A percentile compares a stretch with the other conserved stretches of the same genome.
Conservation (phyloP, 2,329 filamentous ascomycete genomes). For the Hymenoscyphus linearis region DNA sequence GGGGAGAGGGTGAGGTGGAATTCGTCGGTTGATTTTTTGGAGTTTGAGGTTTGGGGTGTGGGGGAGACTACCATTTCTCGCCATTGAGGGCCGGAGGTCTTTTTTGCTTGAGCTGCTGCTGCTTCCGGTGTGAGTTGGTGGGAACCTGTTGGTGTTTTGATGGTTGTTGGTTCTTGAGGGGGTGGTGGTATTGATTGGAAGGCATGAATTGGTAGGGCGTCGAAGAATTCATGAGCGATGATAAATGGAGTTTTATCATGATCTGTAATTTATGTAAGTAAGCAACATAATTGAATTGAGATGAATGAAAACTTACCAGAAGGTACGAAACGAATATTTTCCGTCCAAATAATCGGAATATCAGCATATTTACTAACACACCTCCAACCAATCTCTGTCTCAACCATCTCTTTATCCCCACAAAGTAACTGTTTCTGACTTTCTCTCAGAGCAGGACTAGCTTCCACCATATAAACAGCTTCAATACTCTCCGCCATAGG, state of each 20-base stretch:
- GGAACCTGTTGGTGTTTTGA: slow-evolving; percentile 38
- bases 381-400: slow-evolving; percentile 68
- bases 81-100: slow-evolving; percentile 56
- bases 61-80: slow-evolving; percentile 75
- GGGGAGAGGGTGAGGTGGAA: slow-evolving; percentile 82
- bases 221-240: slow-evolving; percentile 96
- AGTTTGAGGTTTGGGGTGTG: slow-evolving; percentile 51
- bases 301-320: slow-evolving; percentile 15
- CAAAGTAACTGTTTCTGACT: slow-evolving; percentile 80
- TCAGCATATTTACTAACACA: slow-evolving; percentile 70
- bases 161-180: slow-evolving; percentile 30
- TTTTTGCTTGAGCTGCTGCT: slow-evolving; percentile 17
- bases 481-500: slow-evolving; percentile 71
- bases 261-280: slow-evolving; percentile 37
- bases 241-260: slow-evolving; percentile 79
- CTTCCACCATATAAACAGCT: slow-evolving; percentile 89
- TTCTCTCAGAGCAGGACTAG: slow-evolving; percentile 71
- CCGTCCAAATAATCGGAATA: slow-evolving; percentile 80
- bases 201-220: slow-evolving; percentile 91
- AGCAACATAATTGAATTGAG: background rate
- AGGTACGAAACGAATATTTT: slow-evolving; percentile 43
- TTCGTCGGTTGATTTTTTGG: slow-evolving; percentile 56
- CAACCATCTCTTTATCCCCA: slow-evolving; percentile 61
- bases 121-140: slow-evolving; percentile 34
- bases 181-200: slow-evolving; percentile 69